Conservation (phyloP, 345 rosid genomes). For the Theobroma cacao region DNA sequence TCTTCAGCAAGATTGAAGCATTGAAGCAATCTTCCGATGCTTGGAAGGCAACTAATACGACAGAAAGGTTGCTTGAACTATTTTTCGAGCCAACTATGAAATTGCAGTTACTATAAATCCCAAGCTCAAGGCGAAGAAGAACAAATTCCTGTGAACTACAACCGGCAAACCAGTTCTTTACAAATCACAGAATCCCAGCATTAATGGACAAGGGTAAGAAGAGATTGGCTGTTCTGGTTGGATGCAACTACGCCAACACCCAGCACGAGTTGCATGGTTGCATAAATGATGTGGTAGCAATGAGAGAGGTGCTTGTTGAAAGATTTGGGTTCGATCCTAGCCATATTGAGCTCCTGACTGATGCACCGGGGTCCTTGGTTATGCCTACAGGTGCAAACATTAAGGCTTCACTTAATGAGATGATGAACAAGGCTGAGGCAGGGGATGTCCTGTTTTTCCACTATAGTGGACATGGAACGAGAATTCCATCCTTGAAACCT, state of each 20-base stretch:
- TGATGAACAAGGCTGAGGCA: conserved; percentile 55
- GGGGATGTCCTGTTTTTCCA: conserved; percentile 77
- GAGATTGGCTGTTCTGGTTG: conserved; percentile 70
- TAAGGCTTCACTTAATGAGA: conserved; percentile 54
- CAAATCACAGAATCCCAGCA: not conserved
- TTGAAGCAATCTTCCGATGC: conserved; percentile 7
- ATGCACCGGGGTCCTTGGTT: conserved; percentile 38
- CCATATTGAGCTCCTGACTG: conserved; percentile 54
- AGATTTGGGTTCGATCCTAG: conserved; percentile 50
- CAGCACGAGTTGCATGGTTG: conserved; percentile 72
- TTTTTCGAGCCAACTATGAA: conserved; percentile 1
- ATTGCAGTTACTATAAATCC: not conserved
- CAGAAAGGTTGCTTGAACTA: conserved; percentile 20
- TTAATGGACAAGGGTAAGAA: conserved; percentile 39
- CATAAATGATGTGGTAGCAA: conserved; percentile 65
- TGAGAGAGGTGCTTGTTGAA: conserved; percentile 45
- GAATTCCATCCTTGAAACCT: conserved; percentile 52
- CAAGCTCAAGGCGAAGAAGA: not conserved
- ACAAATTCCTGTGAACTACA: not conserved
- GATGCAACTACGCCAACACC: conserved; percentile 79
- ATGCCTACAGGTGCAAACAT: conserved; percentile 72
- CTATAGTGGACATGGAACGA: conserved; percentile 81
- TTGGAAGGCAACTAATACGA: conserved; percentile 13
- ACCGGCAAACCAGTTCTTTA: not conserved
- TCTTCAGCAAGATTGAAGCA: no score